Base-by-base conservation (phyloP, 164 flowering plant genomes). In the Berberis vulgaris region DNA sequence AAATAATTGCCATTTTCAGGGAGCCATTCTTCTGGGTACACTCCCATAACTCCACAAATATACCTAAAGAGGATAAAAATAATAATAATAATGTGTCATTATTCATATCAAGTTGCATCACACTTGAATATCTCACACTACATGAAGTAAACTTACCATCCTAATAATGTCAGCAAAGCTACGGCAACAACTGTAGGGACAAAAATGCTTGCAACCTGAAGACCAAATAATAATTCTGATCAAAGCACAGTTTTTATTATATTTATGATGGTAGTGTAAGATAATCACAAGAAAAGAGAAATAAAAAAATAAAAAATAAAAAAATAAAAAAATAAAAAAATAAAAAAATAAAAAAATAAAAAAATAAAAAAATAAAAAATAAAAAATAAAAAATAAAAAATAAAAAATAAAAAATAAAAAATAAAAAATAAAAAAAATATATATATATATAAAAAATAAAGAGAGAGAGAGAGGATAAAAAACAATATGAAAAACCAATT, bases 131-230 rank as follows among this genome's bases (percentile, higher is more conserved):
- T 49, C 39, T 45, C 60, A 49, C 7, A 54, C 9, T 44, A 52
- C 64, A 44, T 39, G 12, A 13, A 41, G 47, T 41, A 53, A 60
- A 68, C 97, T 84, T 75, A 91, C 97, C 99, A 95, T 54, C 85
- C 92, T 69, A 86, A 72, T 7, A 89, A 82, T 58, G 99, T 95
- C 64, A 91, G 39, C 13, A 89, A 63, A 41, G 96, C 67, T 83
- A 95, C 2, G 43, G 75, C 46, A 74, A 95, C 79, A 64, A 95
- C 98, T 6, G 82, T 77, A 2, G 97, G 99, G 60, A 95, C 98
- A 81, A 95, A 95, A 61, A 91, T 86, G 82, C 98, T 86, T 43
- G 99, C 98, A 62, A 95, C 83, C 96, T 95, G 87, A 68, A 61
- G 50, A 26, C 49, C 67, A 1, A 63, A 63, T 66, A 57, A 70